phyloP scores from a whole-genome alignment of 768 basidiomycete species.

The Polyporus arcularius region DNA sequence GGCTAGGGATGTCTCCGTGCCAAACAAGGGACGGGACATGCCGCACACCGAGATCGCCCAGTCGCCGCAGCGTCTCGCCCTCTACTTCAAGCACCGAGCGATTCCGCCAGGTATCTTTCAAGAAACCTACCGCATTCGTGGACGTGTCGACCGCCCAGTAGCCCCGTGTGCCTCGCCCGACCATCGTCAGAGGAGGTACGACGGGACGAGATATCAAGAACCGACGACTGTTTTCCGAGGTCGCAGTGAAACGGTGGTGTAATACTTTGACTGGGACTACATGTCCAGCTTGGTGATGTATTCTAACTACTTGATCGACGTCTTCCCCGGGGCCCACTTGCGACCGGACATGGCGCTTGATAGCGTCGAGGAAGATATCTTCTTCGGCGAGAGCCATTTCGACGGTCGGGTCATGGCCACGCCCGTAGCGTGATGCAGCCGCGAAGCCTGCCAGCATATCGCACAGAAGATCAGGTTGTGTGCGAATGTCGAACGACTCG shows the following conservation, averaged over 20 bases:
- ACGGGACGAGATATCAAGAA: conserved; percentile 8
- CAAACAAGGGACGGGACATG: neutral
- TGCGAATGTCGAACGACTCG: conserved; percentile 26
- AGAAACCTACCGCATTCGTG: neutral
- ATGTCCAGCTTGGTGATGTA: conserved; percentile 7
- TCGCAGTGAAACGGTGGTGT: neutral
- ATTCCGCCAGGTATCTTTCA: conserved; percentile 11
- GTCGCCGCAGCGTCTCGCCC: neutral
- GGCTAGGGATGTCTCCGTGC: conserved; percentile 6
- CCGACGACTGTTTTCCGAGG: neutral
- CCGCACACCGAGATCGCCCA: neutral
- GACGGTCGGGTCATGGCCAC: neutral
- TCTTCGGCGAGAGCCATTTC: neutral
- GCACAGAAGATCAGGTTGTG: conserved; percentile 24
- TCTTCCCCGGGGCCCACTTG: neutral
- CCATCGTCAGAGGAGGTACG: neutral
- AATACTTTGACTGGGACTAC: neutral
- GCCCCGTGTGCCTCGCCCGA: conserved; percentile 4
- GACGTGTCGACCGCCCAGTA: conserved; percentile 9
- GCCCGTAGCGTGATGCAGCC: neutral
- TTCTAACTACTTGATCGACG: neutral
- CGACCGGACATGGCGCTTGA: neutral
- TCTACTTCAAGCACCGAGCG: neutral
- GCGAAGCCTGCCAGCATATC: conserved; percentile 28
- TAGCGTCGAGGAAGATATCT: neutral